phyloP scores from a whole-genome alignment of 108 stramenopile genomes.

The Skeletonema menzelii region DNA sequence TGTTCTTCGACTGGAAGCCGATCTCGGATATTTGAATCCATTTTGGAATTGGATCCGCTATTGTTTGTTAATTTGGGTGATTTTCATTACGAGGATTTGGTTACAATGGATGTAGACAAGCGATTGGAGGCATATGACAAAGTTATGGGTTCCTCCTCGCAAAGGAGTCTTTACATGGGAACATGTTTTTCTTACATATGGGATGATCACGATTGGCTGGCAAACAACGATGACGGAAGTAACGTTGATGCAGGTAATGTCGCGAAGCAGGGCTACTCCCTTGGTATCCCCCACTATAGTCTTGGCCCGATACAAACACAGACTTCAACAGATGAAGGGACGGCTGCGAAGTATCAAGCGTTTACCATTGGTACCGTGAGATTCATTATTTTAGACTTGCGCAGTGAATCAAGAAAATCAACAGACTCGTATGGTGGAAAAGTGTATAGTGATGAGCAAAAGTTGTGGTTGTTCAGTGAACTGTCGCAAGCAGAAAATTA shows the following conservation, averaged over 20 bases:
- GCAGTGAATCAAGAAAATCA: constrained; percentile 42
- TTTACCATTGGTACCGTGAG: constrained; percentile 65
- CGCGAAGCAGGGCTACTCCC: constrained; percentile 33
- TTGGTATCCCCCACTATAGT: constrained; percentile 50
- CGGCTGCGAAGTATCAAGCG: constrained; percentile 52
- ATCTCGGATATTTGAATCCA: constrained; percentile 28
- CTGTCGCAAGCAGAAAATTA: constrained; percentile 45
- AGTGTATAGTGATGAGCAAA: constrained; percentile 46
- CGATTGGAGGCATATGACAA: constrained; percentile 49
- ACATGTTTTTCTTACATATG: constrained; percentile 55
- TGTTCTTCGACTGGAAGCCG: constrained; percentile 52
- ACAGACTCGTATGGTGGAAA: constrained; percentile 20
- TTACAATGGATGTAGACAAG: constrained; percentile 31
- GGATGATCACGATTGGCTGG: constrained; percentile 70
- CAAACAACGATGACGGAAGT: constrained; percentile 44
- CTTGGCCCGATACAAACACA: constrained; percentile 21
- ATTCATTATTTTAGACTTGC: constrained; percentile 60
- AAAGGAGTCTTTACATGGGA: constrained; percentile 42
- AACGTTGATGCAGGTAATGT: constrained; percentile 21
- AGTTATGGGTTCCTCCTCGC: constrained; percentile 52
- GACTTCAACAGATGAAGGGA: constrained; percentile 6
- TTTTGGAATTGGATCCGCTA: constrained; percentile 42
- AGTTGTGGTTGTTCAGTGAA: constrained; percentile 51
- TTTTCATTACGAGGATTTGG: constrained; percentile 61
- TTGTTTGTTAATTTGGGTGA: constrained; percentile 60